Evolutionary conservation across 2,329 filamentous ascomycete genomes (phyloP), one percentile per base, ranked within the genome.

Genomic region (Mycocentrospora acerina): DNA sequence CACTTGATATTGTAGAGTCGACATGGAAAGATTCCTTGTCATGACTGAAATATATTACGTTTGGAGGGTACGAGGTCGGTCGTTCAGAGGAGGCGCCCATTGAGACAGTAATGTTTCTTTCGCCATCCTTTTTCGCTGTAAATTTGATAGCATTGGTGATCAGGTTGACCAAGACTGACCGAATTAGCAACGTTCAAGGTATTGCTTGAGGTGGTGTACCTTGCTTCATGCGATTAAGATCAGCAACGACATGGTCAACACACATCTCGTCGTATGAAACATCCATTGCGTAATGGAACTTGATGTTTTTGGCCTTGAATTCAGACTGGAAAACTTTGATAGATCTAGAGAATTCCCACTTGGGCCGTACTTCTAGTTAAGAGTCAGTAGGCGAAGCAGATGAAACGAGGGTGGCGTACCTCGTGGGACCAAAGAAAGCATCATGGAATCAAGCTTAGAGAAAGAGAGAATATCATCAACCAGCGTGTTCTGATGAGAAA

Each of bases 81-180:
- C 65, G 59, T 17, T 67, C 45, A 4, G 39, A 13, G 1, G 61
- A 61, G 13, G 70, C 71, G 4, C 70, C 70, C 30, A 74, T 56
- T 6, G 59, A 69, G 4, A 75, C 64, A 0, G 56, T 67, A 25
- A 75, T 71, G 11, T 64, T 62, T 1, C 67, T 57, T 3, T 59
- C 59, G 0, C 66, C 58, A 4, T 66, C 54, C 39, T 70, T 68
- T 37, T 59, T 65, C 2, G 60, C 46, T 0, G 71, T 75, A 42
- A 75, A 75, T 29, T 75, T 75, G 38, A 75, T 70, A 0, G 69
- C 67, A 34, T 74, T 74, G 2, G 72, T 74, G 10, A 75, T 62
- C 2, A 74, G 46, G 14, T 69, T 69, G 22, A 68, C 63, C 29
- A 74, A 39, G 3, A 75, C 69, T 62, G 18, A 7, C 24, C 7